Evolutionary conservation across 1,284 basidiomycete genomes (phyloP), one percentile per base, ranked within the genome.

Genomic region (Apiotrichum akiyoshidainum): DNA sequence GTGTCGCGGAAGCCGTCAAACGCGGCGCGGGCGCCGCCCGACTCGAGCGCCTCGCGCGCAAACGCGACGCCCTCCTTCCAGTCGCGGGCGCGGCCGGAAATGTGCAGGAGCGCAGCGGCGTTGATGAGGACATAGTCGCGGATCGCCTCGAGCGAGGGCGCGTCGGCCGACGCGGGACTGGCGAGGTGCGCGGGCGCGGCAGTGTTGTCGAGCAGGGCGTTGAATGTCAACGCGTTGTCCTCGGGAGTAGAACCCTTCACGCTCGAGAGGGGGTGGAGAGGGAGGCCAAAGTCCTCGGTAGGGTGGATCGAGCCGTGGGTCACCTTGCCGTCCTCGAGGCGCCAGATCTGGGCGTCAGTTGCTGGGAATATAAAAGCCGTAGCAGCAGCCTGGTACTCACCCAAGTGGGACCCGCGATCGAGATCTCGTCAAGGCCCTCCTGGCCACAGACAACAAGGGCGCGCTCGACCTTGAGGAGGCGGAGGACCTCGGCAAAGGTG

Each of bases 351-450:
- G 69, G n/a, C 3, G 34, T 35, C 39, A 33, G 42, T 53, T 53
- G 8, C n/a, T 17, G 14, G 26, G 19, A 22, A 22, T 9, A 17
- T 2, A 6, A 19, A n/a, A n/a, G n/a, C n/a, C n/a, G n/a, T n/a
- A n/a, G n/a, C n/a, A n/a, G n/a, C 21, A 14, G 42, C 13, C 19
- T 7, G 10, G 31, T 6, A 76, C 80, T 69, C 54, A 85, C 88
- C 79, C 86, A 84, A 12, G 93, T 95, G n/a, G 87, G 84, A 0
- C 95, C 95, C 6, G 87, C 92, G 71, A 90, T 91, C 70, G 88
- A 91, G 71, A 99, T 92, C 81, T 99, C 95, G 76, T 98, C 95
- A 46, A 99, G 82, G 1, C 86, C 86, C 75, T 99, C 96, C 49
- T 84, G 85, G 1, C 95, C 95, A 68, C 94, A 98, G 0, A 98